Evolutionary conservation across 345 rosid species (phyloP).

Genomic region (Hirschfeldia incana): DNA sequence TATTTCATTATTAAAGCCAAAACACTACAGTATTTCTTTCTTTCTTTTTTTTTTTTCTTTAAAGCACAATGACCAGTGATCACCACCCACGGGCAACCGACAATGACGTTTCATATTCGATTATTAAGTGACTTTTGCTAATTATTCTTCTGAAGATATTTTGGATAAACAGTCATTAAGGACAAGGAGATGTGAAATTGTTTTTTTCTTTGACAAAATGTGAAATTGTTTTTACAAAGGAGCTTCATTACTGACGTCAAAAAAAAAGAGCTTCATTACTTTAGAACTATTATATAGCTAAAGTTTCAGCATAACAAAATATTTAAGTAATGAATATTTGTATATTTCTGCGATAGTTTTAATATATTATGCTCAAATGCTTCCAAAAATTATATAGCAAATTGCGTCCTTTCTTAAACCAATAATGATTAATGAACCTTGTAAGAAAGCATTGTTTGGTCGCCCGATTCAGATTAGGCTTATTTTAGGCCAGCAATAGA

Average conservation of each 20-base stretch:
- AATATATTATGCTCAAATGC: background rate
- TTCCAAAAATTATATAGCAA: background rate
- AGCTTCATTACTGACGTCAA: background rate
- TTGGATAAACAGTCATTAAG: background rate
- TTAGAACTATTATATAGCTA: background rate
- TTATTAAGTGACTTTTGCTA: background rate
- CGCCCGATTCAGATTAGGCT: background rate
- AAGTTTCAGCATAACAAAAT: background rate
- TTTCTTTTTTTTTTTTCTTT: background rate
- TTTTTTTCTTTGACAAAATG: background rate
- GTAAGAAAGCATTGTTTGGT: background rate
- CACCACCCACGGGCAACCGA: background rate
- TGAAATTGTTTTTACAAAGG: background rate
- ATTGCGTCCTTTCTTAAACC: background rate
- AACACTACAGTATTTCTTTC: background rate
- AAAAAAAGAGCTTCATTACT: background rate
- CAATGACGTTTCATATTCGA: background rate
- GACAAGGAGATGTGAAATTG: background rate
- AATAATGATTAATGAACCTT: background rate
- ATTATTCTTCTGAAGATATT: background rate
- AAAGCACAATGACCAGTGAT: background rate
- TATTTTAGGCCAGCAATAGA: background rate
- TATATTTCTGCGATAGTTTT: background rate
- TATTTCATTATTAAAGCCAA: constrained; percentile 1
- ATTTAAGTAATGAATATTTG: background rate